Evolutionary conservation across 257 asterid species (phyloP).

Genomic region (Nemophila menziesii): DNA sequence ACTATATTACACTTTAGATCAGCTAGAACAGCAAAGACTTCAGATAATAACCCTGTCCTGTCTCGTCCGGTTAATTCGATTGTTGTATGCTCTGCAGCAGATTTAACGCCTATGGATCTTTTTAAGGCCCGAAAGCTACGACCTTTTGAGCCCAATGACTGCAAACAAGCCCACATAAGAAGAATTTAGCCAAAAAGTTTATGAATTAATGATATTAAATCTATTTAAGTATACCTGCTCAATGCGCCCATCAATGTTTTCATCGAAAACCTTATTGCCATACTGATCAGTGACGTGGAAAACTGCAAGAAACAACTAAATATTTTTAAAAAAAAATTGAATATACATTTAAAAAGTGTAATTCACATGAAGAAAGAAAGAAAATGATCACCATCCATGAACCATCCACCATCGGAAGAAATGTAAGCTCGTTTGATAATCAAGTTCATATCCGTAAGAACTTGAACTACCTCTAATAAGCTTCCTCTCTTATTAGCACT

Average conservation of each 20-base stretch:
- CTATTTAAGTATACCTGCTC: conserved; percentile 48
- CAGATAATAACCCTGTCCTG: conserved; percentile 76
- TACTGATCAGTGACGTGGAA: conserved; percentile 74
- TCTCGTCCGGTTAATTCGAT: conserved; percentile 71
- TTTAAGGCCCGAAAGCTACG: conserved; percentile 37
- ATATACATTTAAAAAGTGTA: background rate
- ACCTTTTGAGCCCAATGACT: conserved; percentile 47
- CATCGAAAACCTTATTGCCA: conserved; percentile 58
- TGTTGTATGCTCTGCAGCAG: conserved; percentile 45
- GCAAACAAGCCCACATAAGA: conserved; percentile 12
- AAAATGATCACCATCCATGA: conserved; percentile 66
- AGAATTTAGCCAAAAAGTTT: too few relatives aligned
- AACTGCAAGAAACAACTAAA: conserved; percentile 34
- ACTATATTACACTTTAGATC: conserved; percentile 66
- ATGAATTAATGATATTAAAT: background rate
- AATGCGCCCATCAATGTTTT: conserved; percentile 45
- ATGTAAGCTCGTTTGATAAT: conserved; percentile 72
- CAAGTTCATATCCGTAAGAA: conserved; percentile 73
- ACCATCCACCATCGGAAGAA: conserved; percentile 93
- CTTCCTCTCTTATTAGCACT: conserved; percentile 82
- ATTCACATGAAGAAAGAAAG: background rate
- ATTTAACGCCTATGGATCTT: conserved; percentile 56
- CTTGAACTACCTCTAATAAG: conserved; percentile 78
- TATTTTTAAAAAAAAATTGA: conserved; percentile 8
- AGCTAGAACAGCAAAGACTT: conserved; percentile 68